These are phyloP conservation scores for Dictyostelium purpureum DNA, from an alignment of 78 protist genomes.

Conservation along the genomic window DNA sequence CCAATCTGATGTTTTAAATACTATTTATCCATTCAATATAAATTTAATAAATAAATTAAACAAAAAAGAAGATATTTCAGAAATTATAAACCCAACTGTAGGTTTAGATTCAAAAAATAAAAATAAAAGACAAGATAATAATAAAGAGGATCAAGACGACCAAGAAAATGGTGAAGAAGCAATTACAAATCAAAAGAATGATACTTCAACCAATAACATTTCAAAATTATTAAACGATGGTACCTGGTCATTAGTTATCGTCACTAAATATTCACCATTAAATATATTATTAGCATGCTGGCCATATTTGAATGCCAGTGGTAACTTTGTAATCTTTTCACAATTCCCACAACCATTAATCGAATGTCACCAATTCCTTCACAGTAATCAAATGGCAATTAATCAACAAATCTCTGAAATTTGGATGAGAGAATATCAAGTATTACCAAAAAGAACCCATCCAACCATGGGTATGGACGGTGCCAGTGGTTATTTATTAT, in stretches of 20 bases:
- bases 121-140: background rate
- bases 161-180: background rate
- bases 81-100: background rate
- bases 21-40: conserved; percentile 34
- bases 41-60: conserved; percentile 19
- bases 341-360: conserved; percentile 27
- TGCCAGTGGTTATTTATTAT: conserved; percentile 60
- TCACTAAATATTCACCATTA: conserved; percentile 63
- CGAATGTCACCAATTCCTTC: conserved; percentile 47
- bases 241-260: conserved; percentile 35
- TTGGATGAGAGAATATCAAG: conserved; percentile 85
- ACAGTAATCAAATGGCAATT: conserved; percentile 13
- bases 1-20: background rate
- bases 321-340: conserved; percentile 55
- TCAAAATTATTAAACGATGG: conserved; percentile 20
- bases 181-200: conserved; percentile 7
- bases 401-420: conserved; percentile 51
- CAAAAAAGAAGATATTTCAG: background rate
- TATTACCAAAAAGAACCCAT: conserved; percentile 79
- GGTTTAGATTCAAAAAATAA: background rate
- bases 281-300: conserved; percentile 17
- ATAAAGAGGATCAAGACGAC: background rate
- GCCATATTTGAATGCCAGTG: conserved; percentile 41
- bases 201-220: conserved; percentile 17
- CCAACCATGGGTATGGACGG: conserved; percentile 79